Evolutionary conservation across 2,329 filamentous ascomycete genomes (phyloP).

Genomic region (Fusarium secorum): DNA sequence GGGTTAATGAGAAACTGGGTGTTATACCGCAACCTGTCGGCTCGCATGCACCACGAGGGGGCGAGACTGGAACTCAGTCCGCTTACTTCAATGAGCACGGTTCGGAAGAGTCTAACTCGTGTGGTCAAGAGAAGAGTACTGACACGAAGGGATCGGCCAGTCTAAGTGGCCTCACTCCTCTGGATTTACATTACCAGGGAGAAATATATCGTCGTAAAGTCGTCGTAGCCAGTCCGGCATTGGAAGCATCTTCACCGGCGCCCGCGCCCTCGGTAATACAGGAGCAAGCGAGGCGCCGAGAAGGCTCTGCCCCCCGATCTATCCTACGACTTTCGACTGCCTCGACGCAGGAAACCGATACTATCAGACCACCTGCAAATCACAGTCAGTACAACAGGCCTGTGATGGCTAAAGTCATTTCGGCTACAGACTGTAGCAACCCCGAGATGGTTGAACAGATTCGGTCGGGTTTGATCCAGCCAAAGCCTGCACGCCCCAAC

Average conservation of each 20-base stretch:
- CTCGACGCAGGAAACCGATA: slow-evolving; percentile 12
- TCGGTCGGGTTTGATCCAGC: slow-evolving; percentile 35
- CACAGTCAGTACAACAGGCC: slow-evolving; percentile 39
- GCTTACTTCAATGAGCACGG: background rate
- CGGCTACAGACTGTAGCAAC: background rate
- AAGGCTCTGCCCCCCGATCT: slow-evolving; percentile 42
- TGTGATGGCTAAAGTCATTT: slow-evolving; percentile 18
- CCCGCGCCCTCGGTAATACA: slow-evolving; percentile 47
- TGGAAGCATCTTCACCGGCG: slow-evolving; percentile 30
- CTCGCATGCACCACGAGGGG: background rate
- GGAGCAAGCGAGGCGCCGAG: slow-evolving; percentile 48
- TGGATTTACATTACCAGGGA: background rate
- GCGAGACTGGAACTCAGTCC: background rate
- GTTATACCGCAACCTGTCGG: background rate
- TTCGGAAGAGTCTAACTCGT: background rate
- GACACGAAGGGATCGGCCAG: background rate
- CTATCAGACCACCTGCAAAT: slow-evolving; percentile 4
- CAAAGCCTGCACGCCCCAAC: background rate
- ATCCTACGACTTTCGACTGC: slow-evolving; percentile 45
- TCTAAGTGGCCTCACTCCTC: background rate
- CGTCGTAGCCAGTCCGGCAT: slow-evolving; percentile 45
- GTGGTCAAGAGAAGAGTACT: background rate
- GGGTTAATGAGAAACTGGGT: slow-evolving; percentile 42
- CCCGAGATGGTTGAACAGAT: slow-evolving; percentile 43
- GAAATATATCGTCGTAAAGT: slow-evolving; percentile 42